phyloP scores from a whole-genome alignment of 331 rosid genomes.

The Rhamnella rubrinervis region DNA sequence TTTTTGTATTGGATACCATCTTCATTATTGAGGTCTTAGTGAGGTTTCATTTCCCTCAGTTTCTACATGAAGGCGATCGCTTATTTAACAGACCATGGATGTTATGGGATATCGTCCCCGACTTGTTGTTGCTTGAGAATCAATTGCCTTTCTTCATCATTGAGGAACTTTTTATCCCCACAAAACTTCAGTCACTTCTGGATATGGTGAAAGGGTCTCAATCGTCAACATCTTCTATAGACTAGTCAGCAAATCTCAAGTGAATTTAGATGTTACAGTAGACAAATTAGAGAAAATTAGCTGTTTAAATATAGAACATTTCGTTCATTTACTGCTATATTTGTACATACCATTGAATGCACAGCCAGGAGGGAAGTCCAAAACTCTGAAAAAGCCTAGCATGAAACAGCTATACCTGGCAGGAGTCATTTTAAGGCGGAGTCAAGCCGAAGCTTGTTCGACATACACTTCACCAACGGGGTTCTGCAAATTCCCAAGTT shows the following conservation, averaged over 20 bases:
- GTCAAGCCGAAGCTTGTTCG: neutral
- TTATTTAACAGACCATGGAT: constrained; percentile 15
- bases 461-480: constrained; percentile 9
- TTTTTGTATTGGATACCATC: constrained; percentile 18
- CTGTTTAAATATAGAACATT: constrained; percentile 13
- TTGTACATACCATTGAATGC: neutral
- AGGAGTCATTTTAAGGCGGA: constrained; percentile 11
- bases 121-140: constrained; percentile 39
- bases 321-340: constrained; percentile 20
- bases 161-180: constrained; percentile 9
- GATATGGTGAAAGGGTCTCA: neutral
- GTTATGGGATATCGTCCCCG: constrained; percentile 1
- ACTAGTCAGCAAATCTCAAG: constrained; percentile 9
- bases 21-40: constrained; percentile 27
- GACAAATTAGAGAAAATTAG: neutral
- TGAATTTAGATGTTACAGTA: neutral
- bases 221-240: constrained; percentile 4
- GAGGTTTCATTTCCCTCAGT: neutral
- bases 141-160: constrained; percentile 16
- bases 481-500: constrained; percentile 6
- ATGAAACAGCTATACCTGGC: constrained; percentile 25
- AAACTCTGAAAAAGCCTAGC: constrained; percentile 13
- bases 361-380: neutral
- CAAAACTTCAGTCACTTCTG: neutral
- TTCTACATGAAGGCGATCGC: neutral